Evolutionary conservation across 1,284 basidiomycete species (phyloP).

Genomic region (Sporisorium graminicola): DNA sequence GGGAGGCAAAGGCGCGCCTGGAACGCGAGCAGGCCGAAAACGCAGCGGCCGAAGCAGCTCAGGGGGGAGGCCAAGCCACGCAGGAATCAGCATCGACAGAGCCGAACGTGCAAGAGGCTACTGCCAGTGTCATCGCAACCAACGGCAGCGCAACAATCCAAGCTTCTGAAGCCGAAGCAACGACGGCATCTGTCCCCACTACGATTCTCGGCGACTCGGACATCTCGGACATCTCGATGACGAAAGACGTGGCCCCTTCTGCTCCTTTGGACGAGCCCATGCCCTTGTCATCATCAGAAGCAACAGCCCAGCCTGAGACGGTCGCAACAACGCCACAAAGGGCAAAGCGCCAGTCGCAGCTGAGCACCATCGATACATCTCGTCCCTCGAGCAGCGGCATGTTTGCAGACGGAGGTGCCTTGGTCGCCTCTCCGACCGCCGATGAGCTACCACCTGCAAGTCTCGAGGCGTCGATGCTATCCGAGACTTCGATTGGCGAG

Average conservation of each 20-base stretch:
- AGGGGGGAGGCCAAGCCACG: background rate
- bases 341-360: conserved; percentile 9
- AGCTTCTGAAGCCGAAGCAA: background rate
- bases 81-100: background rate
- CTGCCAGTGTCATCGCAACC: background rate
- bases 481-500: conserved; percentile 18
- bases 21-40: conserved; percentile 33
- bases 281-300: conserved; percentile 17
- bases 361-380: conserved; percentile 19
- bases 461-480: conserved; percentile 29
- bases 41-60: conserved; percentile 10
- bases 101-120: background rate
- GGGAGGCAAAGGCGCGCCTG: conserved; percentile 36
- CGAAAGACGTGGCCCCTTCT: background rate
- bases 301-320: background rate
- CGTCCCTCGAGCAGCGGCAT: conserved; percentile 7
- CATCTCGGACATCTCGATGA: background rate
- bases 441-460: conserved; percentile 9
- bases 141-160: background rate
- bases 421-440: conserved; percentile 24
- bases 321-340: background rate
- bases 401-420: background rate
- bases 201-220: background rate
- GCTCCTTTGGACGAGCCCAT: conserved; percentile 27
- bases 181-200: background rate